Base-by-base conservation (phyloP, 2,329 filamentous ascomycete species). In the Cladobotryum protrusum region DNA sequence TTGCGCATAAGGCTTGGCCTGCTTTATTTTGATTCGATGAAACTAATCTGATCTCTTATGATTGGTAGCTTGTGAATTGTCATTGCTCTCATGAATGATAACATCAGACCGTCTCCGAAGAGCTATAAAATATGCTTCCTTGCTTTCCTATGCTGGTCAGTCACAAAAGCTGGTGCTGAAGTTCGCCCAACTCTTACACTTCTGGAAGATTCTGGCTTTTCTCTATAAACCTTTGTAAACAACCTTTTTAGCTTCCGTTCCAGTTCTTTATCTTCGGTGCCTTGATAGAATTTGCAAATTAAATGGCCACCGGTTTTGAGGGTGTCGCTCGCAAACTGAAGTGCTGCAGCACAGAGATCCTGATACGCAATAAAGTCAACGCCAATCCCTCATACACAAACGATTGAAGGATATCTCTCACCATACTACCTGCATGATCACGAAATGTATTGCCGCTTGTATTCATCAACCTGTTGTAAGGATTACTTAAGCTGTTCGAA, bases 381-480 rank as follows among this genome's bases (percentile, higher is more conserved):
- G n/a, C 29, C 7, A 35, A 35, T 33, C 2, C 14, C n/a, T 3
- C 2, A 5, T 8, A 12, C 20, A 36, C 14, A 37, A 37, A 17
- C 2, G 14, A 4, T 39, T 39, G 14, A 39, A 32, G 20, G 40
- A 24, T 12, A n/a, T 43, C 17, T 66, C 85, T 65, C 72, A 96
- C 92, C 89, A 99, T 97, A 71, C 90, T 96, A 29, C 89, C 88
- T 9, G 83, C 85, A 70, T 99, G 93, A 69, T 99, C 93, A 57
- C 84, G 82, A 64, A 95, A 93, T 17, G 71, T 71, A 62, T 89
- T 86, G 50, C 93, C 93, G 72, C 87, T 96, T 61, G 92, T 96
- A 71, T 99, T 99, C 90, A 96, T 96, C 86, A 99, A 86, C 93
- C 93, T 99, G 79, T 73, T 69, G 83, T 95, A 93, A 57, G 90